Conservation (phyloP, 2,329 filamentous ascomycete genomes). For the Aurifilum marmelostoma region DNA sequence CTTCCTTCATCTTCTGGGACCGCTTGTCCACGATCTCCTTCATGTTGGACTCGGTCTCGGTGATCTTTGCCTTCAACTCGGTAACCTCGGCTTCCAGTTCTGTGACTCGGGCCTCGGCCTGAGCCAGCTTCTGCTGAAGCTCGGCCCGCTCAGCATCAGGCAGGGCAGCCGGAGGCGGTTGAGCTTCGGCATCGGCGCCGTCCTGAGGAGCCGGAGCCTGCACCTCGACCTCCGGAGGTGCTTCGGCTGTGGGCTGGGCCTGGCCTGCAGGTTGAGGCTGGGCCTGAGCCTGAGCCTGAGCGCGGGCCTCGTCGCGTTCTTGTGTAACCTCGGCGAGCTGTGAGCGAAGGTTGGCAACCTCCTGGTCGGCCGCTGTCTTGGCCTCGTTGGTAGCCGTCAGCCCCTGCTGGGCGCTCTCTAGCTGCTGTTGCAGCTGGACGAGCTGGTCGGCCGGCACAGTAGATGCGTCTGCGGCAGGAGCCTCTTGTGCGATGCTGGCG, state of each 20-base stretch:
- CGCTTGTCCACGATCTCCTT: constrained; percentile 64
- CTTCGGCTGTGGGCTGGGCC: constrained; percentile 35
- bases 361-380: constrained; percentile 69
- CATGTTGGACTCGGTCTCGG: constrained; percentile 66
- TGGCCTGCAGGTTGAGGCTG: constrained; percentile 30
- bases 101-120: constrained; percentile 62
- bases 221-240: constrained; percentile 30
- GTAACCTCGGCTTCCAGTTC: constrained; percentile 68
- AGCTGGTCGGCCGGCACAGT: constrained; percentile 54
- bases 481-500: constrained; percentile 11
- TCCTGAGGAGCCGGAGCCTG: constrained; percentile 37
- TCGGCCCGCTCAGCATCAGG: constrained; percentile 62
- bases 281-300: constrained; percentile 40
- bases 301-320: constrained; percentile 66
- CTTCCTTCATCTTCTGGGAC: constrained; percentile 70
- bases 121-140: constrained; percentile 65
- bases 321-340: constrained; percentile 66
- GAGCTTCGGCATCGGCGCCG: constrained; percentile 31
- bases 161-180: constrained; percentile 39
- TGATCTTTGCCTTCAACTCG: constrained; percentile 66
- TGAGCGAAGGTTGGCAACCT: constrained; percentile 55
- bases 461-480: constrained; percentile 42
- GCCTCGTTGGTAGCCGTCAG: constrained; percentile 68
- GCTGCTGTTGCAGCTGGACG: constrained; percentile 52
- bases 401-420: constrained; percentile 50